phyloP scores from a whole-genome alignment of 768 basidiomycete species.

The Psilocybe cubensis region DNA sequence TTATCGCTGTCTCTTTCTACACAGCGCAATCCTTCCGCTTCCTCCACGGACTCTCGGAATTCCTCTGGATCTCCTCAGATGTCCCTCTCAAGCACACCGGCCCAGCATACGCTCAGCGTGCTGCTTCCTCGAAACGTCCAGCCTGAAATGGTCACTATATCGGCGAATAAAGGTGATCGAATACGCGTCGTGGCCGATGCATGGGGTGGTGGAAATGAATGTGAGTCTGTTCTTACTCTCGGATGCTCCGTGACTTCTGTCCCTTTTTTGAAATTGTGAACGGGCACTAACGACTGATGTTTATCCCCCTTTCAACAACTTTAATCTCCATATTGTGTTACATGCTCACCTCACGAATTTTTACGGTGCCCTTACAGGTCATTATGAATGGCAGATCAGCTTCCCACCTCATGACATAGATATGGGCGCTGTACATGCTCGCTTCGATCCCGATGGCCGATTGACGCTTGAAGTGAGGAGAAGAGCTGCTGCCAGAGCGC shows the following conservation, averaged over 20 bases:
- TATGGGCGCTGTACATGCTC: constrained; percentile 54
- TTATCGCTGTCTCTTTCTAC: constrained; percentile 24
- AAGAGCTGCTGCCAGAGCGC: constrained; percentile 8
- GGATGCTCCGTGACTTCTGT: not conserved
- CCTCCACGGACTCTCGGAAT: constrained; percentile 16
- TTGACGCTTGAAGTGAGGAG: constrained; percentile 50
- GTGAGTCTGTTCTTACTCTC: constrained; percentile 41
- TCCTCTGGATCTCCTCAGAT: constrained; percentile 42
- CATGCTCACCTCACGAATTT: constrained; percentile 1
- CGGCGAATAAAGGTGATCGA: constrained; percentile 60
- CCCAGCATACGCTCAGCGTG: constrained; percentile 49
- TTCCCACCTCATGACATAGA: constrained; percentile 60
- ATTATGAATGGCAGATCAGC: constrained; percentile 63
- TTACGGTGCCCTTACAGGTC: constrained; percentile 42
- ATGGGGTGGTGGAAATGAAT: constrained; percentile 63
- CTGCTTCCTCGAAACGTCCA: constrained; percentile 49
- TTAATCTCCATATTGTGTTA: not conserved
- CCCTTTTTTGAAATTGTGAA: not conserved
- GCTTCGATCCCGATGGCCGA: constrained; percentile 47
- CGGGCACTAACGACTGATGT: constrained; percentile 2
- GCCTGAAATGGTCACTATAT: constrained; percentile 68
- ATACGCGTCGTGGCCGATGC: constrained; percentile 62
- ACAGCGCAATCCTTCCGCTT: constrained; percentile 20
- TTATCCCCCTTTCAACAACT: not conserved
- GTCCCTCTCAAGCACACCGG: constrained; percentile 42